Conservation (phyloP, 768 basidiomycete species). For the Mycena vitilis region DNA sequence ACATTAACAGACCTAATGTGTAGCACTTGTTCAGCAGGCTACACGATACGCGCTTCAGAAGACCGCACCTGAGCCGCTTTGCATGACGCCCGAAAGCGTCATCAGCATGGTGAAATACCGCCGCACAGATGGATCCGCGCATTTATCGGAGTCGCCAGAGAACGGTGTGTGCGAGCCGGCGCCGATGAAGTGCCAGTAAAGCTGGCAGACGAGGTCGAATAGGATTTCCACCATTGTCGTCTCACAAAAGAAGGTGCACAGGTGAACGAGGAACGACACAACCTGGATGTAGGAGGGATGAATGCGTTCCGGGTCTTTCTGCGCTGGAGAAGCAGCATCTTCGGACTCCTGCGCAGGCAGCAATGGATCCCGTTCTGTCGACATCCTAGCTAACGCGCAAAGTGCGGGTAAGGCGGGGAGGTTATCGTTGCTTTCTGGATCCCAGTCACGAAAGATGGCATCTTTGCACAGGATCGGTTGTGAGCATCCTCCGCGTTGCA, state of each 20-base stretch:
- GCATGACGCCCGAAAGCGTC: conserved; percentile 6
- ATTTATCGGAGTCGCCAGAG: conserved; percentile 1
- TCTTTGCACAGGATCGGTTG: no score
- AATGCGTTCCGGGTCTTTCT: not conserved
- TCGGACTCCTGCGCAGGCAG: not conserved
- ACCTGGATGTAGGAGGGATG: conserved; percentile 1
- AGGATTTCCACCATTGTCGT: conserved; percentile 17
- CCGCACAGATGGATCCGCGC: conserved; percentile 9
- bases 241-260: conserved; percentile 5
- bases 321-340: not conserved
- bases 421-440: no score
- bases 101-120: conserved; percentile 14
- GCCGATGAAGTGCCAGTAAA: conserved; percentile 5
- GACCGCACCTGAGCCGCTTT: not conserved
- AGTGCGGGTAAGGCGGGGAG: no score
- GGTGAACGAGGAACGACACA: conserved; percentile 4
- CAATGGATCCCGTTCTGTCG: conserved; percentile 13
- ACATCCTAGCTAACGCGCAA: conserved; percentile 42
- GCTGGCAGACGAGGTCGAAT: conserved; percentile 13
- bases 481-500: no score
- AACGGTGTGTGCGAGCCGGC: not conserved
- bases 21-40: not conserved
- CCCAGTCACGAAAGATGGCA: no score
- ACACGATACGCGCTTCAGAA: not conserved
- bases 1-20: conserved; percentile 11